Evolutionary conservation across 495 filamentous ascomycete genomes (phyloP).

Genomic region (Saxophila tyrrhenica): DNA sequence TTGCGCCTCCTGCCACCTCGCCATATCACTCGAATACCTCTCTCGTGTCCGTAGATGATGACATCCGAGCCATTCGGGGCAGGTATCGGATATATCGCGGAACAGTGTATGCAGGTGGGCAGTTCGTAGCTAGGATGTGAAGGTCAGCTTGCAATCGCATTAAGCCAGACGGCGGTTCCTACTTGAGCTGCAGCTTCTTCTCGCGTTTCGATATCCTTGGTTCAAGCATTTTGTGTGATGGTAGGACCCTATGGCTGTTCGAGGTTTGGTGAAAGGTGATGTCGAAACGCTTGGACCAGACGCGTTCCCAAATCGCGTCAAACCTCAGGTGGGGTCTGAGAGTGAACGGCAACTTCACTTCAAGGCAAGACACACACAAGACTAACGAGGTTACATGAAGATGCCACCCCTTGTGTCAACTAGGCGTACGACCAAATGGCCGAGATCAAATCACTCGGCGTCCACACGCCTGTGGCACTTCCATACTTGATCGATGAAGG

Average conservation of each 20-base stretch:
- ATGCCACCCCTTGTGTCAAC: neutral
- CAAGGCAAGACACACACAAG: neutral
- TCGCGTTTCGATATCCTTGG: slow-evolving; percentile 22
- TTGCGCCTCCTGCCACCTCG: slow-evolving; percentile 48
- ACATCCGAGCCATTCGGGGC: slow-evolving; percentile 77
- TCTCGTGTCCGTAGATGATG: slow-evolving; percentile 70
- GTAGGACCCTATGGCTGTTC: neutral
- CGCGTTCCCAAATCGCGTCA: neutral
- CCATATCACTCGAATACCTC: slow-evolving; percentile 69
- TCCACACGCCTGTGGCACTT: slow-evolving; percentile 56
- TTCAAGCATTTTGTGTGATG: slow-evolving; percentile 9
- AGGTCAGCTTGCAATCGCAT: neutral
- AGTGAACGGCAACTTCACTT: neutral
- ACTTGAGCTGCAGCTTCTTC: slow-evolving; percentile 45
- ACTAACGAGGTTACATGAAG: neutral
- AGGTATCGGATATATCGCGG: slow-evolving; percentile 62
- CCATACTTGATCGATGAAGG: slow-evolving; percentile 73
- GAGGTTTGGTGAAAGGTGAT: neutral
- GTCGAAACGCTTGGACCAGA: neutral
- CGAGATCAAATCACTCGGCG: neutral
- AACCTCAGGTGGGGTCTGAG: neutral
- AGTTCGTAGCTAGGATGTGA: slow-evolving; percentile 53
- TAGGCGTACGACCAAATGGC: neutral
- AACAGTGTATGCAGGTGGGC: slow-evolving; percentile 58
- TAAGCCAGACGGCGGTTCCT: neutral